These are phyloP conservation scores for Cadophora malorum DNA, from an alignment of 2,329 filamentous ascomycete species.

Conservation along the genomic window DNA sequence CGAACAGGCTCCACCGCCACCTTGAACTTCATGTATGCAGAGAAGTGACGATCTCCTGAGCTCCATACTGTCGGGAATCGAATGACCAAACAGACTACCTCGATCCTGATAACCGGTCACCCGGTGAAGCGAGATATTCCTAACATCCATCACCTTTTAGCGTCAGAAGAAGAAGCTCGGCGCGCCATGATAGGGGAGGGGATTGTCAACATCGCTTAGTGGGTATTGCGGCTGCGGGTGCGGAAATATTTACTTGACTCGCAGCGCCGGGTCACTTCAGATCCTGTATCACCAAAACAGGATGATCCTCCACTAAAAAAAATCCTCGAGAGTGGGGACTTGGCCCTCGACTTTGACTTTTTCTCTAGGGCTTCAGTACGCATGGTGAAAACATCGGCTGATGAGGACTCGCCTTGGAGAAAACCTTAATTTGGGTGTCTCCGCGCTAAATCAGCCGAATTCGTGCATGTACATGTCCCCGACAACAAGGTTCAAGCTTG, in stretches of 20 bases:
- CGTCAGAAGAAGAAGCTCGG: background rate
- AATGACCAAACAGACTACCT: background rate
- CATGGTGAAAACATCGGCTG: slow-evolving; percentile 15
- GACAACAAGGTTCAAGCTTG: slow-evolving; percentile 12
- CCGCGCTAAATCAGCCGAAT: slow-evolving; percentile 13
- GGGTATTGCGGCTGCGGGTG: slow-evolving; percentile 3
- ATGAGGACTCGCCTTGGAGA: background rate
- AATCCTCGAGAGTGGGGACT: background rate
- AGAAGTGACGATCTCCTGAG: too few relatives aligned
- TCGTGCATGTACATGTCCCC: slow-evolving; percentile 11
- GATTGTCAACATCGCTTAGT: slow-evolving; percentile 10
- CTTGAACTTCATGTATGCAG: too few relatives aligned
- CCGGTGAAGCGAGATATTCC: background rate
- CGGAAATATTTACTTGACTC: slow-evolving; percentile 3
- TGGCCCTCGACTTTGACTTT: slow-evolving; percentile 1
- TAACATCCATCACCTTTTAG: background rate
- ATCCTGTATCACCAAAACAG: slow-evolving; percentile 7
- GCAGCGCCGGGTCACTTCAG: background rate
- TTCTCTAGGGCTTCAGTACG: background rate
- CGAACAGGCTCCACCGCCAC: too few relatives aligned
- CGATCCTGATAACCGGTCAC: background rate
- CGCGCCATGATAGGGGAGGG: background rate
- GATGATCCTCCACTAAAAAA: slow-evolving; percentile 9
- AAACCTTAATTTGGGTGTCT: slow-evolving; percentile 3
- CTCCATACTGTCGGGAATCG: too few relatives aligned